A percentile compares a stretch with the other conserved stretches of the same genome.
phyloP scores from a whole-genome alignment of 1,284 basidiomycete genomes.

The Rhizoctonia solani region DNA sequence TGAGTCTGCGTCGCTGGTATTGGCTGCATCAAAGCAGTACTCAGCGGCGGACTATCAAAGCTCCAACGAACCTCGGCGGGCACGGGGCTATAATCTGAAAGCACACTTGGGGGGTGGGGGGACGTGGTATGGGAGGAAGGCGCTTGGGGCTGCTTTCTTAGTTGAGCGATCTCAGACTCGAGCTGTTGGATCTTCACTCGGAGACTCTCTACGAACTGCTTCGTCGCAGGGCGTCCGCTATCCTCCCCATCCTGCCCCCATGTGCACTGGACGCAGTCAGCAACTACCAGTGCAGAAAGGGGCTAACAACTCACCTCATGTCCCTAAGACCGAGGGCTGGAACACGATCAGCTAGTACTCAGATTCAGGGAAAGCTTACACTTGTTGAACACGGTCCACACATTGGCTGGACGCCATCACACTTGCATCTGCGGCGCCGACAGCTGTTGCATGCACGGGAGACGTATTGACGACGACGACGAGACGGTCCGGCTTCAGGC shows the following conservation, averaged over 20 bases:
- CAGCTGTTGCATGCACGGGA: conserved; percentile 9
- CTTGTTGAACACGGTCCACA: conserved; percentile 4
- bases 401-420: conserved; percentile 11
- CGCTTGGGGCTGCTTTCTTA: background rate
- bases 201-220: conserved; percentile 19
- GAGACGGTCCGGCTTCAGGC: background rate
- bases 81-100: too few species aligned
- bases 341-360: too few species aligned
- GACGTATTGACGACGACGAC: conserved; percentile 1
- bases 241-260: conserved; percentile 1
- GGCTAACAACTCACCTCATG: background rate
- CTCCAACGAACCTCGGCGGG: too few species aligned
- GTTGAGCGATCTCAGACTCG: background rate
- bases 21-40: too few species aligned
- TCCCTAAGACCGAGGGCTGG: too few species aligned
- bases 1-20: too few species aligned
- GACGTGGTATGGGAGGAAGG: background rate
- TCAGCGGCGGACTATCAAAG: too few species aligned
- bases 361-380: background rate
- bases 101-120: background rate
- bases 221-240: background rate
- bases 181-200: conserved; percentile 1
- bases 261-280: background rate
- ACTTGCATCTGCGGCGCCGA: conserved; percentile 14
- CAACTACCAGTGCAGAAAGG: background rate